Evolutionary conservation across 148 eudicot genomes (phyloP), one percentile per base, ranked within the genome.

Genomic region (Cornus controversa): DNA sequence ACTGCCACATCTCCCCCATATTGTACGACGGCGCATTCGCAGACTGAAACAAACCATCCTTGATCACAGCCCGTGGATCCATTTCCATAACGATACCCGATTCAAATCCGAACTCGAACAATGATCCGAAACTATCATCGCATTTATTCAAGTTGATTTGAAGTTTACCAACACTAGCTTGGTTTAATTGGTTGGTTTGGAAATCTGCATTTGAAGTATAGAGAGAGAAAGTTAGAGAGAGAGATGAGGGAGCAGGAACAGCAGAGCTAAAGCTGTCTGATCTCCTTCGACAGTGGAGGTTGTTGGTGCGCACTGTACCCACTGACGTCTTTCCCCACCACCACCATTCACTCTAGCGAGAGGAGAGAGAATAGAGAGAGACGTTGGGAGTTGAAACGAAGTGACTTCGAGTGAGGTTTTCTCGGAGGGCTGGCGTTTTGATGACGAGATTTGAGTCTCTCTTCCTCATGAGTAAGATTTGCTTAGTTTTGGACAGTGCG

Each of bases 1-100:
- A 83, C 72, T 83, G 92, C 97, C 97, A 93, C 91, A 93, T 91
- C 92, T 93, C 93, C 23, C 90, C 81, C 24, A 83, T 69, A 73
- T 78, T 87, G 68, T 70, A 92, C 83, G 85, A 65, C 70, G 79
- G 22, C 66, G 87, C 71, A 69, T 65, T 29, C 29, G 50, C 81
- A 11, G 84, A 64, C 66, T 66, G 71, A 66, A 72, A 79, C 16
- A 73, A 75, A 7, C 78, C 81, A 53, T 78, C 81, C 40, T 82
- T 78, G 83, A 82, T 85, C 77, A 88, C 74, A 78, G 85, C 76
- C 75, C 81, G 77, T 57, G 88, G 94, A 86, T 91, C 92, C 92
- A 87, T 87, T 72, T 37, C 29, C 36, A 18, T 40, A 23, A 6
- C 28, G 26, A 22, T 11, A 20, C 27, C 16, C 27, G 23, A 50